Evolutionary conservation across 2,329 filamentous ascomycete species (phyloP).

Genomic region (Scedosporium dehoogii): DNA sequence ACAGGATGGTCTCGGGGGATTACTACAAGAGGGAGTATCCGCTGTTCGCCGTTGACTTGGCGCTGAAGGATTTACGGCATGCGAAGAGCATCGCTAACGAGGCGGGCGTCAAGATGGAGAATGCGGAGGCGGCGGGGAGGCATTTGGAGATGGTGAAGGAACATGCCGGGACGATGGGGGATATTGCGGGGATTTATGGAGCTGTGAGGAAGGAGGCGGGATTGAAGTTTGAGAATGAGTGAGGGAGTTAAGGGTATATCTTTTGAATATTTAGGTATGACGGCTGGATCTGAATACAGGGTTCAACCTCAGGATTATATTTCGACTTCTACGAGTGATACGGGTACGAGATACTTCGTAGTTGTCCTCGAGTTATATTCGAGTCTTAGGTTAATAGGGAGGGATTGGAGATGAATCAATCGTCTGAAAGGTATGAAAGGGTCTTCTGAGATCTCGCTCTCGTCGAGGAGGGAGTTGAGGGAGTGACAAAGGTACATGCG

Average conservation of each 20-base stretch:
- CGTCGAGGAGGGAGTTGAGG: no score
- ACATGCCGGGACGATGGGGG: slow-evolving; percentile 57
- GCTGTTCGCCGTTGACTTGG: slow-evolving; percentile 74
- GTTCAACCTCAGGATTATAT: no score
- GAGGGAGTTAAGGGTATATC: background rate
- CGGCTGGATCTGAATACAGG: no score
- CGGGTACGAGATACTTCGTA: no score
- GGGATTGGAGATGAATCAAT: background rate
- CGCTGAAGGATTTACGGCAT: slow-evolving; percentile 73
- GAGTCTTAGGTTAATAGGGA: background rate
- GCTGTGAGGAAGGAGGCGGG: slow-evolving; percentile 66
- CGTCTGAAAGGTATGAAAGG: no score
- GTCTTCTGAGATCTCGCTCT: no score
- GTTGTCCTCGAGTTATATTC: background rate
- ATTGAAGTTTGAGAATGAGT: slow-evolving; percentile 57
- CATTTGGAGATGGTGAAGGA: slow-evolving; percentile 63
- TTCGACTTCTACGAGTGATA: no score
- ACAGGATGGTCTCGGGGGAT: slow-evolving; percentile 63
- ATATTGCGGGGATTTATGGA: slow-evolving; percentile 77
- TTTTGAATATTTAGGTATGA: background rate
- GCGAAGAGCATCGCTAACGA: slow-evolving; percentile 55
- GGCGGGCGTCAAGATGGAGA: slow-evolving; percentile 52
- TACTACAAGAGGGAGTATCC: slow-evolving; percentile 69
- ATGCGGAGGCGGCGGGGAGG: slow-evolving; percentile 55
- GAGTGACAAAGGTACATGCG: no score